Percentiles rank a stretch among this genome's conserved stretches.
phyloP scores from a whole-genome alignment of 805 yeast genomes.

The Candida multigemmis region DNA sequence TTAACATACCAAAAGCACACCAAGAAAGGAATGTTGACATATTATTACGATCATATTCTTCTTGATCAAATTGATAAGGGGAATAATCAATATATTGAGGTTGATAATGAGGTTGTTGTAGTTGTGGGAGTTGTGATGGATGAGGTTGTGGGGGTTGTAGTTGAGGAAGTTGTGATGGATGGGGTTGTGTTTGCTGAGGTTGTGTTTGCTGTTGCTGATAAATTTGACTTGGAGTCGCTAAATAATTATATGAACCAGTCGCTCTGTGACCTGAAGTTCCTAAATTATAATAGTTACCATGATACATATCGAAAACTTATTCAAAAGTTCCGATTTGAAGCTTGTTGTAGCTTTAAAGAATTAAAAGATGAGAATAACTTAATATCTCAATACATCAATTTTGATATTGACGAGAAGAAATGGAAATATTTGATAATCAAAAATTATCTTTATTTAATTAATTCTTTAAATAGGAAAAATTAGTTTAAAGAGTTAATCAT shows the following conservation, averaged over 20 bases:
- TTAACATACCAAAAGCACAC: constrained; percentile 61
- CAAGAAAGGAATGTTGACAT: constrained; percentile 80
- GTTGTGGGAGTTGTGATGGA: constrained; percentile 6
- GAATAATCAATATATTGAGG: background rate
- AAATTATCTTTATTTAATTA: too few species aligned
- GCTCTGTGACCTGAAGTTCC: constrained; percentile 33
- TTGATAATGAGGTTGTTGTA: constrained; percentile 1
- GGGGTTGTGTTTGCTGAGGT: constrained; percentile 3
- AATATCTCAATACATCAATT: too few species aligned
- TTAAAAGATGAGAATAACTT: too few species aligned
- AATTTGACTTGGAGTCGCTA: constrained; percentile 1
- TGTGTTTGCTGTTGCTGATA: constrained; percentile 3
- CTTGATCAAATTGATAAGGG: constrained; percentile 52
- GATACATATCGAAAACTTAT: constrained; percentile 23
- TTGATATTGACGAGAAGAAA: too few species aligned
- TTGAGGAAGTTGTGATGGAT: constrained; percentile 4
- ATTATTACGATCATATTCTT: constrained; percentile 69
- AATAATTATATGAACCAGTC: constrained; percentile 15
- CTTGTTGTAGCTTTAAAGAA: too few species aligned
- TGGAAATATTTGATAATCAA: too few species aligned
- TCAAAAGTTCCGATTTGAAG: constrained; percentile 37
- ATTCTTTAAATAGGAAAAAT: too few species aligned
- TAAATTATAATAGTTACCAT: constrained; percentile 7
- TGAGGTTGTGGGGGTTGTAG: constrained; percentile 3
- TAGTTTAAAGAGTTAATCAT: too few species aligned